Conservation (phyloP, 345 rosid genomes). For the Trapa incisa region DNA sequence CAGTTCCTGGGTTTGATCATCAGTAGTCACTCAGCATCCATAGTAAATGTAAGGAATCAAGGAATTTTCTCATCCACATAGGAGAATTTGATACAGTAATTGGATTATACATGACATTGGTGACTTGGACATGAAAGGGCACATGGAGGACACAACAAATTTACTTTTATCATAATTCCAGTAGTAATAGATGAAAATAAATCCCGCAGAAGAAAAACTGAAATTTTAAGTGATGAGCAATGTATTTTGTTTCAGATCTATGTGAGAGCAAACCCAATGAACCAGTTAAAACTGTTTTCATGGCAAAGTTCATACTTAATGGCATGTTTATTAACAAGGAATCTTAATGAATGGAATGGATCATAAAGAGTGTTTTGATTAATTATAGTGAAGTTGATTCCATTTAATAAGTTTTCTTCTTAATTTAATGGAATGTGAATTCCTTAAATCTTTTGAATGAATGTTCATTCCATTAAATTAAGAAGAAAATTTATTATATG, state of each 20-base stretch:
- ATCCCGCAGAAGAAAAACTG: neutral
- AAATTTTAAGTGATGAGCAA: neutral
- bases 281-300: neutral
- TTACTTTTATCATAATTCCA: neutral
- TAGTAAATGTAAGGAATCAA: neutral
- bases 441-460: too few relatives aligned
- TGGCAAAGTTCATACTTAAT: neutral
- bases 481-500: too few relatives aligned
- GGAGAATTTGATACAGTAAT: neutral
- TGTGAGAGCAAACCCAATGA: neutral
- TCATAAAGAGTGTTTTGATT: too few relatives aligned
- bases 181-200: neutral
- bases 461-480: too few relatives aligned
- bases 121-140: neutral
- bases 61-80: neutral
- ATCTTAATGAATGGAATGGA: too few relatives aligned
- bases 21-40: neutral
- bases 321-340: too few relatives aligned
- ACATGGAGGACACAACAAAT: neutral
- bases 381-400: too few relatives aligned
- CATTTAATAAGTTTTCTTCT: too few relatives aligned
- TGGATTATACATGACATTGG: neutral
- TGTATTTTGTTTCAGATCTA: neutral
- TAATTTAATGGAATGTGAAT: too few relatives aligned
- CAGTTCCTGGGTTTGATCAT: slow-evolving; percentile 43